These are phyloP conservation scores for Microbotryum intermedium DNA, from an alignment of 1,284 basidiomycete species.

Conservation along the genomic window DNA sequence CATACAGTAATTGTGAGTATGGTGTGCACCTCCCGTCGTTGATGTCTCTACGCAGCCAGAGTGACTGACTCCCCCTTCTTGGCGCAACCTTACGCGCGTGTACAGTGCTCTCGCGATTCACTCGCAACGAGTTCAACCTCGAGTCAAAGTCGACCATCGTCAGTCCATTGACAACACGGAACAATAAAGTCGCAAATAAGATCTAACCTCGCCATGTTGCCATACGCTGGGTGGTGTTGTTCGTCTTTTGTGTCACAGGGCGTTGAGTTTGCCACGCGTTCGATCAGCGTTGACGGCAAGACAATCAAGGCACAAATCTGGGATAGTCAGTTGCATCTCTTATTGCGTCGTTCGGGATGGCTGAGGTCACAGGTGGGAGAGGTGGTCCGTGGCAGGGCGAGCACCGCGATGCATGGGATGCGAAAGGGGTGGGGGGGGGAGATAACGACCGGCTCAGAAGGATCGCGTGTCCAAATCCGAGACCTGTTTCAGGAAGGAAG, in stretches of 20 bases:
- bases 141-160: conserved; percentile 97
- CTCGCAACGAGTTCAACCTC: conserved; percentile 97
- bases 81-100: neutral
- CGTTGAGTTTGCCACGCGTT: conserved; percentile 96
- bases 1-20: conserved; percentile 41
- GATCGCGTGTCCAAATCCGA: too few relatives aligned
- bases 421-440: too few relatives aligned
- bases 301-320: conserved; percentile 99
- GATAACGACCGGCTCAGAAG: too few relatives aligned
- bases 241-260: conserved; percentile 36
- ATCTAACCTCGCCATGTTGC: too few relatives aligned
- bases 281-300: conserved; percentile 90
- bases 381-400: too few relatives aligned
- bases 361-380: neutral
- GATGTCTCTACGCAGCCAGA: neutral
- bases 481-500: too few relatives aligned
- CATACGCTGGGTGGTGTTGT: too few relatives aligned
- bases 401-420: too few relatives aligned
- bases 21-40: neutral
- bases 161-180: neutral
- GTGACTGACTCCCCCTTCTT: neutral
- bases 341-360: neutral
- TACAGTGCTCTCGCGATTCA: conserved; percentile 73
- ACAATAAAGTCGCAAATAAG: too few relatives aligned
- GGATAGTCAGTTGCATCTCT: conserved; percentile 64